Evolutionary conservation across 495 filamentous ascomycete species (phyloP).

Genomic region (Aspergillus egyptiacus): DNA sequence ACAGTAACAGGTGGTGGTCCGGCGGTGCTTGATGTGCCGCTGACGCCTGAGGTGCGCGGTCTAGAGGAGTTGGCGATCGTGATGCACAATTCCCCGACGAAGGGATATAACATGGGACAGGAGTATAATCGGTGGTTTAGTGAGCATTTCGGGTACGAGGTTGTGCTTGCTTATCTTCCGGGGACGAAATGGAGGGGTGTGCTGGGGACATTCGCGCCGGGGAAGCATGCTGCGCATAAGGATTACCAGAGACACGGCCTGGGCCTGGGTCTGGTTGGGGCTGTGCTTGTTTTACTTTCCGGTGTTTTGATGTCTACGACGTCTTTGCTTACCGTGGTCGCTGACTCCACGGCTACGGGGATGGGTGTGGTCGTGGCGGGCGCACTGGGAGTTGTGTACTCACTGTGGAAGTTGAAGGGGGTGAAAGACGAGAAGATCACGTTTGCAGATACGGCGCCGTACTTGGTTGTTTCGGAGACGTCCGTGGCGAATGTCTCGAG

Average conservation of each 20-base stretch:
- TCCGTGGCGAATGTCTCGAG: constrained; percentile 61
- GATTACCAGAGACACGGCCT: not conserved
- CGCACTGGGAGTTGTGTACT: not conserved
- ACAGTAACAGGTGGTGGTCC: not conserved
- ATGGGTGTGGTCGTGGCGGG: not conserved
- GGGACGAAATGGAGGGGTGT: constrained; percentile 51
- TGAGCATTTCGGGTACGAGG: constrained; percentile 58
- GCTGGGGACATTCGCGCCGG: constrained; percentile 51
- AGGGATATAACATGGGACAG: constrained; percentile 61
- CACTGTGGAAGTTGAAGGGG: not conserved
- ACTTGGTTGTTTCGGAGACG: constrained; percentile 63
- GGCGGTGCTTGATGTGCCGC: constrained; percentile 48
- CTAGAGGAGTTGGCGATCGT: constrained; percentile 49
- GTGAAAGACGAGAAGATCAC: constrained; percentile 46
- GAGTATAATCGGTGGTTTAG: constrained; percentile 71
- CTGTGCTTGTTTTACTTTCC: not conserved
- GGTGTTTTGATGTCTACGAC: not conserved
- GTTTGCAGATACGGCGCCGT: constrained; percentile 77
- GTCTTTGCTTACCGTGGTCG: no score
- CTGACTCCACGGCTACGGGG: not conserved
- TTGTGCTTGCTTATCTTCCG: constrained; percentile 66
- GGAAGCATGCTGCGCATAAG: constrained; percentile 20
- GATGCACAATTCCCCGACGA: constrained; percentile 59
- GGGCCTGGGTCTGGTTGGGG: not conserved
- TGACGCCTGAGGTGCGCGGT: constrained; percentile 47